Evolutionary conservation across 1,284 basidiomycete species (phyloP).

Genomic region (Cutaneotrichosporon cavernicola): DNA sequence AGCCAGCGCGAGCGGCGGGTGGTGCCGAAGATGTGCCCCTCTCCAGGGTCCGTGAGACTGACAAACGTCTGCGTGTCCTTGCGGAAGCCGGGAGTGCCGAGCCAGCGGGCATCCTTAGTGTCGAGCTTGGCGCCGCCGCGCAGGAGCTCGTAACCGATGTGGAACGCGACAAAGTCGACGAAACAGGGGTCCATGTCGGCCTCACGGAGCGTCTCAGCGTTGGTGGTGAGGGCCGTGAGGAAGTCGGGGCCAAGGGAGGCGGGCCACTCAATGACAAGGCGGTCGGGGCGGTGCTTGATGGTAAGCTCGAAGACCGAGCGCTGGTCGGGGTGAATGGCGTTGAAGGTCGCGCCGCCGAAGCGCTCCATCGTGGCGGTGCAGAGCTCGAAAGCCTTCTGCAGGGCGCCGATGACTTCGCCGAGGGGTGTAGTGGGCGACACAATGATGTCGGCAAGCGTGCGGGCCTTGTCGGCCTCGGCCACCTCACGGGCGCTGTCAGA

Average conservation of each 20-base stretch:
- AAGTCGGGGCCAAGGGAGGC: not conserved
- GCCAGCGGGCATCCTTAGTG: slow-evolving; percentile 4
- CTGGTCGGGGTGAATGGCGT: not conserved
- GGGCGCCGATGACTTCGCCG: not conserved
- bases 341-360: not conserved
- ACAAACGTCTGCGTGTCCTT: slow-evolving; percentile 1
- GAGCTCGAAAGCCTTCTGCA: not conserved
- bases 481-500: not conserved
- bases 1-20: slow-evolving; percentile 1
- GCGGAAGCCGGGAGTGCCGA: slow-evolving; percentile 4
- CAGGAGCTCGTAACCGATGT: not conserved
- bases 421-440: not conserved
- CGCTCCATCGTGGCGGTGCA: not conserved
- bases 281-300: slow-evolving; percentile 3
- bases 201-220: slow-evolving; percentile 1
- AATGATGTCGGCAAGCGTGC: not conserved
- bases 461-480: slow-evolving; percentile 1
- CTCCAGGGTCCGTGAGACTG: not conserved
- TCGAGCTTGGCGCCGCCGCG: slow-evolving; percentile 4
- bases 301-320: slow-evolving; percentile 2
- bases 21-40: not conserved
- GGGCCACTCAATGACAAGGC: slow-evolving; percentile 1
- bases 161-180: not conserved
- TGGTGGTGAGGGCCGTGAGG: not conserved
- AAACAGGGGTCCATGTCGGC: not conserved